Evolutionary conservation across 1,284 basidiomycete species (phyloP).

Genomic region (Sporisorium reilianum): DNA sequence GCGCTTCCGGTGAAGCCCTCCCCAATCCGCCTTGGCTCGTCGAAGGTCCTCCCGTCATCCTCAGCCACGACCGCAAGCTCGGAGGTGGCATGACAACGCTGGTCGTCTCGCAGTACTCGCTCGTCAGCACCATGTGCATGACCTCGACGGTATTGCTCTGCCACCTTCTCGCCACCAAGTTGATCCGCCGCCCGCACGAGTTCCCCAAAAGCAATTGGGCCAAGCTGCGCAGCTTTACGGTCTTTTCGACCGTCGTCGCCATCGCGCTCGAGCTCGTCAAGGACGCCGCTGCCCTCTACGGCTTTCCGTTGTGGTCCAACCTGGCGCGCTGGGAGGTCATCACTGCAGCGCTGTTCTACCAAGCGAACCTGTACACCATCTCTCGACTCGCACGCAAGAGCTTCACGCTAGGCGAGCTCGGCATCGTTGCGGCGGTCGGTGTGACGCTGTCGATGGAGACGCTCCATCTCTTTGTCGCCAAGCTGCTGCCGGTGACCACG

Average conservation of each 20-base stretch:
- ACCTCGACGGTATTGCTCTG: constrained; percentile 51
- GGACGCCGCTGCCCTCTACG: constrained; percentile 58
- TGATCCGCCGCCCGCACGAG: constrained; percentile 47
- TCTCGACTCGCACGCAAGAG: constrained; percentile 89
- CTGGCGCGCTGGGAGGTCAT: constrained; percentile 75
- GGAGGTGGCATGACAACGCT: constrained; percentile 44
- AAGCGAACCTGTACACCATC: constrained; percentile 88
- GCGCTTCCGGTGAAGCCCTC: constrained; percentile 47
- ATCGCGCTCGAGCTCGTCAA: constrained; percentile 63
- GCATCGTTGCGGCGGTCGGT: constrained; percentile 86
- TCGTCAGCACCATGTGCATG: constrained; percentile 56
- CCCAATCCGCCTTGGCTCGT: constrained; percentile 50
- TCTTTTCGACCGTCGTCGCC: constrained; percentile 66
- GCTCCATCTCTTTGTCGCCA: constrained; percentile 58
- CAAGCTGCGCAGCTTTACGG: constrained; percentile 68
- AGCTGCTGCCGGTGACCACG: constrained; percentile 73
- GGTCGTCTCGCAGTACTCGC: constrained; percentile 52
- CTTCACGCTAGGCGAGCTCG: constrained; percentile 94
- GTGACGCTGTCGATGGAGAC: constrained; percentile 86
- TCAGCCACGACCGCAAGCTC: constrained; percentile 39
- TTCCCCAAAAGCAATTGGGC: constrained; percentile 64
- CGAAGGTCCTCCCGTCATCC: constrained; percentile 52
- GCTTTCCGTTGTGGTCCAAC: constrained; percentile 62
- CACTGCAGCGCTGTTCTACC: constrained; percentile 84
- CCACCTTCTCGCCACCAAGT: constrained; percentile 55